Conservation (phyloP, 495 filamentous ascomycete species). For the Penicillium cinerascens region DNA sequence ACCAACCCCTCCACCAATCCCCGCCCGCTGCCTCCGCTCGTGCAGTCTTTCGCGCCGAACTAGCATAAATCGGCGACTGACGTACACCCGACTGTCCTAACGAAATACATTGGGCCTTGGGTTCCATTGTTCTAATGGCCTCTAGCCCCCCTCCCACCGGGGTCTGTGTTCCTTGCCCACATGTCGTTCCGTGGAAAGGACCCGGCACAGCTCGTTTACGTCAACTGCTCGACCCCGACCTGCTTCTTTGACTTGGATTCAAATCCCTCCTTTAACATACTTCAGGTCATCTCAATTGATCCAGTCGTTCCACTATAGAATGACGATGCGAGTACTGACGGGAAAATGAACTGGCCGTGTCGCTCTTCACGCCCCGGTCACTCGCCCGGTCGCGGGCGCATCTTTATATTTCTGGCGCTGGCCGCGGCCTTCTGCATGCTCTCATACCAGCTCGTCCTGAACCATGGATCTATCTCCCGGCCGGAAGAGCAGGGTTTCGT, state of each 20-base stretch:
- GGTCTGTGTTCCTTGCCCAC: too few species aligned
- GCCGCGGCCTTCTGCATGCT: slow-evolving; percentile 15
- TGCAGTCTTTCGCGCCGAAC: too few species aligned
- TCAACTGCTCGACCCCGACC: neutral
- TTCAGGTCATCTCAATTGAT: neutral
- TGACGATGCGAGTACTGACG: neutral
- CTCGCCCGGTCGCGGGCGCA: slow-evolving; percentile 3
- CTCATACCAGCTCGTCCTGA: slow-evolving; percentile 23
- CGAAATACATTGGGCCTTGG: too few species aligned
- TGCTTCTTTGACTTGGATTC: neutral
- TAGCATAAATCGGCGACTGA: too few species aligned
- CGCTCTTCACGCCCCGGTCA: slow-evolving; percentile 2
- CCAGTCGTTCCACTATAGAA: neutral
- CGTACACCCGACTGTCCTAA: too few species aligned
- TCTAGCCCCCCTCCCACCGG: too few species aligned
- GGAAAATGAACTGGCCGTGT: slow-evolving; percentile 8
- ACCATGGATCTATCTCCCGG: slow-evolving; percentile 7
- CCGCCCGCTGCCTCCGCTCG: too few species aligned
- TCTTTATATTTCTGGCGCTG: slow-evolving; percentile 18
- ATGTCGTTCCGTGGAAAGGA: too few species aligned
- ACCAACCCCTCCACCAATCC: too few species aligned
- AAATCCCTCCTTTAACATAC: too few species aligned
- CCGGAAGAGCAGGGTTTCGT: neutral
- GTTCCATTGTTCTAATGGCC: too few species aligned
- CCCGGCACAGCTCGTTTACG: neutral